Conservation (phyloP, 257 asterid species). For the Eucommia ulmoides region DNA sequence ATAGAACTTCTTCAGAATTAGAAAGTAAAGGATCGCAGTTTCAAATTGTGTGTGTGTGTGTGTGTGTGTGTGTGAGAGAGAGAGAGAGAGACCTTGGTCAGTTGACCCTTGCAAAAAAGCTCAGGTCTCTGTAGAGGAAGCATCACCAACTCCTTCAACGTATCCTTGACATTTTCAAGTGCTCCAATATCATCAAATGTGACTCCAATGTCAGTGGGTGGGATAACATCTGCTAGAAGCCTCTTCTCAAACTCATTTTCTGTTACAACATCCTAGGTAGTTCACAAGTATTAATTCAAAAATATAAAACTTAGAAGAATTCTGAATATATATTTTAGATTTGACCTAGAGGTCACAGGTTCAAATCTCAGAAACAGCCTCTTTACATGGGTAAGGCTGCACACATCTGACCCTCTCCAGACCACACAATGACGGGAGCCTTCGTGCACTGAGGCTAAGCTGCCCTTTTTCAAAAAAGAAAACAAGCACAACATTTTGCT, state of each 20-base stretch:
- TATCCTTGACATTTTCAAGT: slow-evolving; percentile 77
- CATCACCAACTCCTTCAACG: slow-evolving; percentile 87
- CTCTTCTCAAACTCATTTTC: slow-evolving; percentile 87
- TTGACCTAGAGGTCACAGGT: too few species aligned
- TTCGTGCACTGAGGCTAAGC: too few species aligned
- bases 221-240: slow-evolving; percentile 69
- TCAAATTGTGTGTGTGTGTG: too few species aligned
- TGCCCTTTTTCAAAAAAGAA: too few species aligned
- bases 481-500: too few species aligned
- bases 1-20: too few species aligned
- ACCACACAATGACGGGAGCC: too few species aligned
- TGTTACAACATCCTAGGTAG: slow-evolving; percentile 61
- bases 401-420: too few species aligned
- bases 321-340: neutral
- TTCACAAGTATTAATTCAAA: slow-evolving; percentile 9
- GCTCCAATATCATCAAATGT: slow-evolving; percentile 96
- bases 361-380: too few species aligned
- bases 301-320: neutral
- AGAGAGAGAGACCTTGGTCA: slow-evolving; percentile 45
- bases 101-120: slow-evolving; percentile 82
- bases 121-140: slow-evolving; percentile 88
- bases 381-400: too few species aligned
- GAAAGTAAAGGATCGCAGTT: too few species aligned
- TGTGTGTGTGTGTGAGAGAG: too few species aligned
- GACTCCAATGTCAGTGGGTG: slow-evolving; percentile 75